Percentiles rank a stretch among this genome's conserved stretches.
Conservation (phyloP, 441 rosid genomes). For the Gossypium gossypioides region DNA sequence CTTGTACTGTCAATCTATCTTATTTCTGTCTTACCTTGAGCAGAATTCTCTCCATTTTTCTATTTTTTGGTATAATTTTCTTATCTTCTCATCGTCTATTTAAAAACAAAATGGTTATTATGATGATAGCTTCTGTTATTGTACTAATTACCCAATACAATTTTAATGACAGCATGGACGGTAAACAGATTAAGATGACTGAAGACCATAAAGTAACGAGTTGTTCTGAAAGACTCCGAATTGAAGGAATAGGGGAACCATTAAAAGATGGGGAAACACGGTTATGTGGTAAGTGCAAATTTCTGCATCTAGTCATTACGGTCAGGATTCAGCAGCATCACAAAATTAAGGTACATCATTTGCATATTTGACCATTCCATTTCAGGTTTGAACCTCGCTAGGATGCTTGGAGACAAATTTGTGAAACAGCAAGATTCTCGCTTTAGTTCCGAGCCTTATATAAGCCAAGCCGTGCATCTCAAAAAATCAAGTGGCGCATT, state of each 20-base stretch:
- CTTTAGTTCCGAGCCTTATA: slow-evolving; percentile 75
- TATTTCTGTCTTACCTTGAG: neutral
- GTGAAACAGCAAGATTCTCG: slow-evolving; percentile 81
- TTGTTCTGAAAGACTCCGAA: slow-evolving; percentile 58
- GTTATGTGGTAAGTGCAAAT: slow-evolving; percentile 47
- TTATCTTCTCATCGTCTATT: slow-evolving; percentile 1
- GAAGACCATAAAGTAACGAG: slow-evolving; percentile 83
- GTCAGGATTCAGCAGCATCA: neutral
- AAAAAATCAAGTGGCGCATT: slow-evolving; percentile 44
- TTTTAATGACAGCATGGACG: slow-evolving; percentile 54
- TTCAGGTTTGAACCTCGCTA: slow-evolving; percentile 82
- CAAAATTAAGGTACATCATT: neutral
- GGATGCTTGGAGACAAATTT: slow-evolving; percentile 97
- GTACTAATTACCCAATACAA: slow-evolving; percentile 13
- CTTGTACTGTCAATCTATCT: neutral
- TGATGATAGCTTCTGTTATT: neutral
- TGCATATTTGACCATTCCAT: neutral
- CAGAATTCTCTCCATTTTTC: neutral
- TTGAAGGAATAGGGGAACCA: slow-evolving; percentile 60
- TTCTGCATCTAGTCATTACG: neutral
- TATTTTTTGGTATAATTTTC: neutral
- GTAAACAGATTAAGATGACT: slow-evolving; percentile 66
- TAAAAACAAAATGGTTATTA: neutral
- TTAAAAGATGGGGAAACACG: slow-evolving; percentile 77
- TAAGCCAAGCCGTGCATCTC: slow-evolving; percentile 62